Base-by-base conservation (phyloP, 2,329 filamentous ascomycete genomes). In the Fusarium sp. region DNA sequence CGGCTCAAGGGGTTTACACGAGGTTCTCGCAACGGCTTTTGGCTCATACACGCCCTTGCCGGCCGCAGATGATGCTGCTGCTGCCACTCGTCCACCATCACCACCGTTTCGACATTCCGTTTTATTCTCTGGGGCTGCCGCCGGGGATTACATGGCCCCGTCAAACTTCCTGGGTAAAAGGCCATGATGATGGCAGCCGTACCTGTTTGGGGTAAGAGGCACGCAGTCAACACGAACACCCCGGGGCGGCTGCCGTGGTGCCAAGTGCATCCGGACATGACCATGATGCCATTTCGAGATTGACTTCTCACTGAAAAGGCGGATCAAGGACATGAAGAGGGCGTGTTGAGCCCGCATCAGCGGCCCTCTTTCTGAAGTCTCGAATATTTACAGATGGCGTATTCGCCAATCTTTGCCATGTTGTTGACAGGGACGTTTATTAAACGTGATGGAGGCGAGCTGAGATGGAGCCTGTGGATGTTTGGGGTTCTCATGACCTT, bases 191-290 rank as follows among this genome's bases (percentile, higher is more conserved):
- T 42, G 25, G 45, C 33, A 58, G 33, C 38, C 40, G 40, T 36
- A 35, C 56, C n/a, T 54, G 8, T 47, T 58, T 58, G 18, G 45
- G 45, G 27, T 16, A 56, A 42, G 61, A 65, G 62, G 36, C 52
- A 58, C 62, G 52, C 52, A 65, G 52, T 33, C 60, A 38, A 64
- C 33, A 58, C 25, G 31, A 40, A 52, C 38, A 50, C 38, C 58
- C 56, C 25, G 47, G 35, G 31, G 52, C 56, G 54, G 60, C 40
- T 54, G 25, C 56, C 65, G 22, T 65, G 40, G 56, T 56, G 62
- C 62, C 56, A 65, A 65, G 66, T 56, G 56, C 33, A 65, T 33
- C n/a, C 63, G 54, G 63, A 38, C 13, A 65, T 65, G 31, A 31
- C 54, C 63, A 59, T 65, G 63, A 65, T 59, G 54, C 40, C 52